phyloP scores from a whole-genome alignment of 2,329 filamentous ascomycete species.

The Coniella lustricola region DNA sequence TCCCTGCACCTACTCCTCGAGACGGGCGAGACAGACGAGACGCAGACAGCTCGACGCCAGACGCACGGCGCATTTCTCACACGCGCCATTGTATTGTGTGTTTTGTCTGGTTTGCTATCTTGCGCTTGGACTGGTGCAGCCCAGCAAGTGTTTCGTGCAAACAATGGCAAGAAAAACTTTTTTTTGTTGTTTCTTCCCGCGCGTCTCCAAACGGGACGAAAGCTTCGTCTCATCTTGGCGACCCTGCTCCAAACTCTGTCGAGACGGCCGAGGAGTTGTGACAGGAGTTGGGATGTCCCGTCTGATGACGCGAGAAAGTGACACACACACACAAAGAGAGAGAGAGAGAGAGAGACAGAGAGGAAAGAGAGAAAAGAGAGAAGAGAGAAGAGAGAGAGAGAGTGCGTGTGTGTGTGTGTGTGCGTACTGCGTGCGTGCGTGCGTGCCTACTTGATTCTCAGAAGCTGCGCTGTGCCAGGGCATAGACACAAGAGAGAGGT shows the following conservation, averaged over 20 bases:
- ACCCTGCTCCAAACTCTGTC: not conserved
- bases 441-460: too few species aligned
- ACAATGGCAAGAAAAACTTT: not conserved
- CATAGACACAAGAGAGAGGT: too few species aligned
- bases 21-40: not conserved
- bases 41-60: not conserved
- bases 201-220: not conserved
- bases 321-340: not conserved
- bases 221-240: not conserved
- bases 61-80: not conserved
- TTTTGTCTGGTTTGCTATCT: not conserved
- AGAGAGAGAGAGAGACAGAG: not conserved
- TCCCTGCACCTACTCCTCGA: not conserved
- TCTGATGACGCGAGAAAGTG: not conserved
- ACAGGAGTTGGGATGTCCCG: not conserved
- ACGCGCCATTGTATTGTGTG: not conserved
- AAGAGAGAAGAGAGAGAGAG: too few species aligned
- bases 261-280: conserved; percentile 5
- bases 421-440: too few species aligned
- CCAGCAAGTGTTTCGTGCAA: not conserved
- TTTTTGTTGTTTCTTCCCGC: not conserved
- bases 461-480: too few species aligned
- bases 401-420: too few species aligned
- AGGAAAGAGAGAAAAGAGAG: not conserved
- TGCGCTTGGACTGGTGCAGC: not conserved